Evolutionary conservation across 768 basidiomycete genomes (phyloP).

Genomic region (Lactarius akahatsu): DNA sequence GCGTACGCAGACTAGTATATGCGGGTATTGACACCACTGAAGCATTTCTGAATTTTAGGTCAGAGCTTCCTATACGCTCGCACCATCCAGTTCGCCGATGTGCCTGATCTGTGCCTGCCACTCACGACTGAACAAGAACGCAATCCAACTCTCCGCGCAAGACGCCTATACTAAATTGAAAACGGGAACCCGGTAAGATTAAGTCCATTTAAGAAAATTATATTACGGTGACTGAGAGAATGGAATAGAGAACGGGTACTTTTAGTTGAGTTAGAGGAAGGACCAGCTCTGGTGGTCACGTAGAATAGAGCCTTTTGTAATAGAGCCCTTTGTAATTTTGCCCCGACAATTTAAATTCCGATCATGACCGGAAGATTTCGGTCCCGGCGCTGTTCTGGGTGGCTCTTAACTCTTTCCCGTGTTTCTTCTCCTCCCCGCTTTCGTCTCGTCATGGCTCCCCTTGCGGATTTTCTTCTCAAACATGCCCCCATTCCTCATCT

Average conservation of each 20-base stretch:
- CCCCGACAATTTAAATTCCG: conserved; percentile 14
- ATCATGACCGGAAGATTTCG: background rate
- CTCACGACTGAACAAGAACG: conserved; percentile 43
- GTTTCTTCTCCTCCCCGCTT: conserved; percentile 20
- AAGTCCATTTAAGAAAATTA: conserved; percentile 1
- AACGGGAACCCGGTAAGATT: conserved; percentile 42
- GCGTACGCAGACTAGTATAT: conserved; percentile 44
- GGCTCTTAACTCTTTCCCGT: conserved; percentile 18
- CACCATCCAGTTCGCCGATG: conserved; percentile 57
- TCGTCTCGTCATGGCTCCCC: conserved; percentile 55
- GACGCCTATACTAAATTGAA: conserved; percentile 48
- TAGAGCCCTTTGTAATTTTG: conserved; percentile 1
- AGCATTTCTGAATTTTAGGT: conserved; percentile 43
- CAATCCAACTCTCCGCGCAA: conserved; percentile 44
- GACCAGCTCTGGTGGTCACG: conserved; percentile 57
- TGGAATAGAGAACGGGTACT: conserved; percentile 46
- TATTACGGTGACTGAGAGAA: conserved; percentile 7
- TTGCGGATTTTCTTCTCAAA: conserved; percentile 70
- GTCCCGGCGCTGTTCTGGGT: conserved; percentile 10
- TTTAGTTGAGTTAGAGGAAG: conserved; percentile 51
- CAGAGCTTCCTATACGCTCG: conserved; percentile 59
- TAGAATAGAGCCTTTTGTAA: conserved; percentile 29
- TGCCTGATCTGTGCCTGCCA: conserved; percentile 59
- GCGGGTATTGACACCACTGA: conserved; percentile 1
- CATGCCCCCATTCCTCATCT: conserved; percentile 53